Base-by-base conservation (phyloP, 169 alveolate genomes). In the Plasmodium cynomolgi region DNA sequence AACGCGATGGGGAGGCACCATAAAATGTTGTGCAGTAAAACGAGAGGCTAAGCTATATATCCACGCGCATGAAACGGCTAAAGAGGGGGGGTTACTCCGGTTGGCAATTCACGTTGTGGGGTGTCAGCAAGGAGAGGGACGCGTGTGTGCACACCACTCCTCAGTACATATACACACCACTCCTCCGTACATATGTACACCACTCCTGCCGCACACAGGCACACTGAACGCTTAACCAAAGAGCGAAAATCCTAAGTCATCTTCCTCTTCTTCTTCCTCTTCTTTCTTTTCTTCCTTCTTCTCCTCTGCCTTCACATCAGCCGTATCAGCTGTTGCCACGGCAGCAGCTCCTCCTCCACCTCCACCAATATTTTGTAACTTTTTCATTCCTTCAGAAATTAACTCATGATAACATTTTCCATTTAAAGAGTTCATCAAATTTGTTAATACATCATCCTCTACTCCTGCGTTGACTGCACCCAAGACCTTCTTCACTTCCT, bases 201-300 rank as follows among this genome's bases (percentile, higher is more conserved):
- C 15, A 62, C 33, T 4, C 75, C n/a, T 20, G 15, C 75, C 15
- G 3, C 6, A 62, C 34, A 20, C 75, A 26, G 31, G 15, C 9
- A n/a, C 73, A 20, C 37, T 62, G 34, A 62, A 33, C 3, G 72
- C 83, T 95, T 86, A 96, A 96, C 96, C 97, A 54, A 96, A 96
- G 33, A 96, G 95, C 7, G 97, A 96, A 96, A 96, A 96, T 75
- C 97, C 97, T 96, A 96, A 94, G 92, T 96, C 97, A 81, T 96
- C 97, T 83, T 96, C 97, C 88, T 96, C 97, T 80, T 96, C 97
- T 58, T 96, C 94, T 88, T 94, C 96, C 37, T 95, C 95, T 81
- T 93, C 97, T 73, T 95, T 92, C 95, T 96, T 95, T 83, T 95
- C 95, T 72, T 96, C 68, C 88, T 95, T 96, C 39, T 92, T 96